A percentile compares a stretch with the other conserved stretches of the same genome.
These are phyloP conservation scores for Lupinus albus DNA, from an alignment of 306 rosid species.

Conservation along the genomic window DNA sequence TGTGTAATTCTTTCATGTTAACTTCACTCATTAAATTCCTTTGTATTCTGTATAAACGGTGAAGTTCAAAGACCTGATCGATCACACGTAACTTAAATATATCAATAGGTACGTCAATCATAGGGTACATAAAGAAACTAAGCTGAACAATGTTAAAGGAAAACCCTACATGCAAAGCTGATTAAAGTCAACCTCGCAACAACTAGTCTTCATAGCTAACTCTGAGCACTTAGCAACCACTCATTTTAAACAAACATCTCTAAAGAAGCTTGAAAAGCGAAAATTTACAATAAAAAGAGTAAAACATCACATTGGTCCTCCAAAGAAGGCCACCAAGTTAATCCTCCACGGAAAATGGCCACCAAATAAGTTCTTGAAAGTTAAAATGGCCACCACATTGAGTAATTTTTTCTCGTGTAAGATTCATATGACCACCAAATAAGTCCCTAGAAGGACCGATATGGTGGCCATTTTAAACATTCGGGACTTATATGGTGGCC, in stretches of 20 bases:
- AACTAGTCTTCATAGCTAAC: constrained; percentile 24
- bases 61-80: constrained; percentile 84
- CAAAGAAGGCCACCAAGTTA: no score
- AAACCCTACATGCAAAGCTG: constrained; percentile 9
- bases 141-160: constrained; percentile 16
- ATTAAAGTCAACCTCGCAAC: constrained; percentile 10
- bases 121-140: constrained; percentile 35
- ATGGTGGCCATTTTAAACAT: no score
- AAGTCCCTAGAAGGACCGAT: no score
- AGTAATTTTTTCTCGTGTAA: no score
- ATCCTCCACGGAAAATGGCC: no score
- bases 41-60: constrained; percentile 84
- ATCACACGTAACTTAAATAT: constrained; percentile 39
- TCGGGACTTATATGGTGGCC: no score
- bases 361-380: no score
- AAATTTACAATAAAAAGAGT: no score
- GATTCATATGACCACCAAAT: no score
- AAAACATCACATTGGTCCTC: no score
- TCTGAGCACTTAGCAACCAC: constrained; percentile 27
- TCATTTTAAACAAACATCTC: constrained; percentile 23
- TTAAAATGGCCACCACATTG: no score
- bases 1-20: constrained; percentile 60
- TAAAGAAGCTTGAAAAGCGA: constrained; percentile 15
- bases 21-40: constrained; percentile 84
- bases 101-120: constrained; percentile 34